Evolutionary conservation across 2,329 filamentous ascomycete species (phyloP).

Genomic region (Didymella glomerata): DNA sequence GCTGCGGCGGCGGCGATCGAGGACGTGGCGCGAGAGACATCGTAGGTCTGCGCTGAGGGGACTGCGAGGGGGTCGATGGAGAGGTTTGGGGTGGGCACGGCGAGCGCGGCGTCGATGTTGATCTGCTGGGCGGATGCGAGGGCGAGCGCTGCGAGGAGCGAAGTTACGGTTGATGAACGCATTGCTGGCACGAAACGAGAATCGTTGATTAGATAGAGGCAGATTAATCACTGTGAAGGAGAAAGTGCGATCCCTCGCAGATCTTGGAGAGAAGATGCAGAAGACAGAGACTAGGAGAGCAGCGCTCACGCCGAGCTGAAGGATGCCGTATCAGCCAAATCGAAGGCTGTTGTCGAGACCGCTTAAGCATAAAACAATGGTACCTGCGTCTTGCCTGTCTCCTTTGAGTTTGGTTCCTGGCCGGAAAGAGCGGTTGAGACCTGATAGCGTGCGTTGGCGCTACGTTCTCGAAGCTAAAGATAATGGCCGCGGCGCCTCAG

Average conservation of each 20-base stretch:
- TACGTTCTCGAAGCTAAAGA: constrained; percentile 16
- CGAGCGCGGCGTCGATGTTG: constrained; percentile 19
- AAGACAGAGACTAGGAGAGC: background rate
- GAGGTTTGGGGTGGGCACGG: constrained; percentile 9
- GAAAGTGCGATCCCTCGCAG: background rate
- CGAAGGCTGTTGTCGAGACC: constrained; percentile 16
- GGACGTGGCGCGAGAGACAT: constrained; percentile 5
- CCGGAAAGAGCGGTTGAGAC: constrained; percentile 20
- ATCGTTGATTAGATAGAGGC: constrained; percentile 2
- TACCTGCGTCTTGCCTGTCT: constrained; percentile 18
- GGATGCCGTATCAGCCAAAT: constrained; percentile 13
- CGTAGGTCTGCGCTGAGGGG: constrained; percentile 8
- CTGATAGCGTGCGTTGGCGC: constrained; percentile 18
- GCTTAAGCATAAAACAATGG: constrained; percentile 19
- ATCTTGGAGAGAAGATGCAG: background rate
- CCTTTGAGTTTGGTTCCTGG: constrained; percentile 9
- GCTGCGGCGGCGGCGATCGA: constrained; percentile 18
- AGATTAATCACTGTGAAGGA: background rate
- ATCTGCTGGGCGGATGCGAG: constrained; percentile 18
- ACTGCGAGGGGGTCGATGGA: constrained; percentile 19
- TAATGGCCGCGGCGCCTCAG: constrained; percentile 16
- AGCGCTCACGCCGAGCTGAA: constrained; percentile 12
- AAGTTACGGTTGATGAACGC: constrained; percentile 15
- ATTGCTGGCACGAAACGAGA: background rate
- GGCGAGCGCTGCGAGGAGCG: constrained; percentile 15